Percentiles rank a stretch among this genome's conserved stretches.
phyloP scores from a whole-genome alignment of 106 monocot genomes.

The Acorus gramineus region DNA sequence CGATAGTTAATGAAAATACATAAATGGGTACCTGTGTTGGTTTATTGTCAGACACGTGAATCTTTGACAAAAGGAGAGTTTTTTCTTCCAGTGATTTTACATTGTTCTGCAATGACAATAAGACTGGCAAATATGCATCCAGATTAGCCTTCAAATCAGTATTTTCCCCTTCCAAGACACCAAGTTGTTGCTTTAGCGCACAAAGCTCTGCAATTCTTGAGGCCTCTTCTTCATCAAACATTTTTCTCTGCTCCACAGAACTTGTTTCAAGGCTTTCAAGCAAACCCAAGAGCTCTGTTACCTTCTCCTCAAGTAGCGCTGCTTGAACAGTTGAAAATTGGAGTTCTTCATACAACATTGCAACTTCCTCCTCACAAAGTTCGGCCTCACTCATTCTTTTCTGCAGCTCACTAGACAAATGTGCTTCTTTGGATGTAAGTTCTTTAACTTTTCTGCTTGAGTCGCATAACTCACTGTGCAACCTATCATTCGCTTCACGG shows the following conservation, averaged over 20 bases:
- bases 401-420: slow-evolving; percentile 11
- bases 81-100: slow-evolving; percentile 35
- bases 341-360: slow-evolving; percentile 23
- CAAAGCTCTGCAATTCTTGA: slow-evolving; percentile 18
- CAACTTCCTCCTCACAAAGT: slow-evolving; percentile 36
- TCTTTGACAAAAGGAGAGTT: slow-evolving; percentile 28
- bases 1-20: slow-evolving; percentile 20
- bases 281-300: slow-evolving; percentile 35
- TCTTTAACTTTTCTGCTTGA: slow-evolving; percentile 20
- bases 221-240: slow-evolving; percentile 30
- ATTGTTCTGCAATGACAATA: slow-evolving; percentile 29
- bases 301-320: slow-evolving; percentile 46
- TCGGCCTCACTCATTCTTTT: slow-evolving; percentile 17
- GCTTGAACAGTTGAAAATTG: slow-evolving; percentile 34
- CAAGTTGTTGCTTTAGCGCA: slow-evolving; percentile 31
- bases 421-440: slow-evolving; percentile 18
- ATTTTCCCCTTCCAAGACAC: slow-evolving; percentile 40
- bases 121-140: slow-evolving; percentile 31
- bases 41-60: slow-evolving; percentile 10
- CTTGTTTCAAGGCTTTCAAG: slow-evolving; percentile 44
- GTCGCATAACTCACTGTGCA: slow-evolving; percentile 6
- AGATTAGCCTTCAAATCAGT: slow-evolving; percentile 35
- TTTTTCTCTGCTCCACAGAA: slow-evolving; percentile 32
- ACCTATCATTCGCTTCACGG: slow-evolving; percentile 19
- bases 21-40: slow-evolving; percentile 30